These are phyloP conservation scores for Colletotrichum navitas DNA, from an alignment of 2,329 filamentous ascomycete genomes.

Conservation along the genomic window DNA sequence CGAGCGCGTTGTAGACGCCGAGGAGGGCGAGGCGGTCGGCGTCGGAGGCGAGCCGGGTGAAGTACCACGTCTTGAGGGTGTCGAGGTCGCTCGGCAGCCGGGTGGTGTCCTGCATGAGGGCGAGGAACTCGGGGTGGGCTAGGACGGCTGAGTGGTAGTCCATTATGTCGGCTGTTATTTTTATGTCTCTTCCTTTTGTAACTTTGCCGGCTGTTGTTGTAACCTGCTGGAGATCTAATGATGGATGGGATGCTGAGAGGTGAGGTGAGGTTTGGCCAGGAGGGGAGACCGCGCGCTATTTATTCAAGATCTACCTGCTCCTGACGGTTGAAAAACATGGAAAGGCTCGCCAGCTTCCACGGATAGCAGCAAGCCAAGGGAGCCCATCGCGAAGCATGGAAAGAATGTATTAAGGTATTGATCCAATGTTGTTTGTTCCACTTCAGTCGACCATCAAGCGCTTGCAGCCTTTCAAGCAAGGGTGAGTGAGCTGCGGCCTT, in stretches of 20 bases:
- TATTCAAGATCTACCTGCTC: too few species aligned
- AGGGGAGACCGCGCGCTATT: not conserved
- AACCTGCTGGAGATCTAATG: too few species aligned
- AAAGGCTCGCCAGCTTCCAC: not conserved
- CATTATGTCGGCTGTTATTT: not conserved
- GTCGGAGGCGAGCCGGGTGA: not conserved
- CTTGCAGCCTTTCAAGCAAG: not conserved
- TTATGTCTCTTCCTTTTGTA: too few species aligned
- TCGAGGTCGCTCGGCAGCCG: not conserved
- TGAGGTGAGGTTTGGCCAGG: too few species aligned
- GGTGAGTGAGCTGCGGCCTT: not conserved
- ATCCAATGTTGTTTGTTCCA: not conserved
- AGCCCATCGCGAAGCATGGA: not conserved
- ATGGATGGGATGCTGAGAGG: too few species aligned
- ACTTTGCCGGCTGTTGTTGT: not conserved
- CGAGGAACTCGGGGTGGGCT: not conserved
- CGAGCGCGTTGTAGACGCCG: conserved; percentile 13
- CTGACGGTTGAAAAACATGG: not conserved
- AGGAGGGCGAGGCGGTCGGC: conserved; percentile 21
- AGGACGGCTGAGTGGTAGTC: conserved; percentile 3
- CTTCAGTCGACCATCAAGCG: not conserved
- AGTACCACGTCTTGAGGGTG: conserved; percentile 7
- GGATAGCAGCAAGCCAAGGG: too few species aligned
- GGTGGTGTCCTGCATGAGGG: not conserved
- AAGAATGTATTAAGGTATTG: not conserved